A percentile compares a stretch with the other conserved stretches of the same genome.
These are phyloP conservation scores for Oropetium thomaeum DNA, from an alignment of 176 grass and related monocot genomes.

Conservation along the genomic window DNA sequence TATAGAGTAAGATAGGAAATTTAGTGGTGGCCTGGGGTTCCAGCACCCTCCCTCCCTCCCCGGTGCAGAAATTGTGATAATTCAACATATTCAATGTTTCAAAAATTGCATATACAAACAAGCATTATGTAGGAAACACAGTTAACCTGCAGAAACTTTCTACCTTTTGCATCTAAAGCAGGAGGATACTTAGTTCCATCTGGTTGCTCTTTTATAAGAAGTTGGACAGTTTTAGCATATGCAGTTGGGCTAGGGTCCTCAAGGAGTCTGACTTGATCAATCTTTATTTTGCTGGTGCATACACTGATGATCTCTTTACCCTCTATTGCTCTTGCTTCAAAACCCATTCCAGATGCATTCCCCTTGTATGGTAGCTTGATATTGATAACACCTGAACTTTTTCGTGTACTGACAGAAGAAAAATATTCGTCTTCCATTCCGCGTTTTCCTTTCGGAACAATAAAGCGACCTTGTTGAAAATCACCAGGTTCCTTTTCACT, in stretches of 20 bases:
- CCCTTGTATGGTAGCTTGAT: slow-evolving; percentile 73
- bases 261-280: slow-evolving; percentile 90
- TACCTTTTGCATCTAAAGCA: slow-evolving; percentile 91
- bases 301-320: slow-evolving; percentile 79
- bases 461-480: slow-evolving; percentile 68
- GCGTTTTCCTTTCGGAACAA: slow-evolving; percentile 93
- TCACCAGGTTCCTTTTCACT: slow-evolving; percentile 50
- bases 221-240: slow-evolving; percentile 83
- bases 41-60: no score
- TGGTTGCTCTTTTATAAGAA: slow-evolving; percentile 61
- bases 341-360: slow-evolving; percentile 59
- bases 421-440: slow-evolving; percentile 81
- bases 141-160: slow-evolving; percentile 1
- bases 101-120: neutral
- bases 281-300: slow-evolving; percentile 88
- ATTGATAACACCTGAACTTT: slow-evolving; percentile 68
- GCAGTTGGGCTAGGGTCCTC: slow-evolving; percentile 59
- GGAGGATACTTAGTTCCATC: slow-evolving; percentile 68
- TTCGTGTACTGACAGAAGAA: slow-evolving; percentile 63
- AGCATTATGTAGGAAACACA: neutral
- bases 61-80: neutral
- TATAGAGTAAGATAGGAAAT: neutral
- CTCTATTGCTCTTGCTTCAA: slow-evolving; percentile 78
- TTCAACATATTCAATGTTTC: neutral
- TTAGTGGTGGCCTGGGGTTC: neutral